Conservation (phyloP, 1,284 basidiomycete species). For the Bjerkandera adusta region DNA sequence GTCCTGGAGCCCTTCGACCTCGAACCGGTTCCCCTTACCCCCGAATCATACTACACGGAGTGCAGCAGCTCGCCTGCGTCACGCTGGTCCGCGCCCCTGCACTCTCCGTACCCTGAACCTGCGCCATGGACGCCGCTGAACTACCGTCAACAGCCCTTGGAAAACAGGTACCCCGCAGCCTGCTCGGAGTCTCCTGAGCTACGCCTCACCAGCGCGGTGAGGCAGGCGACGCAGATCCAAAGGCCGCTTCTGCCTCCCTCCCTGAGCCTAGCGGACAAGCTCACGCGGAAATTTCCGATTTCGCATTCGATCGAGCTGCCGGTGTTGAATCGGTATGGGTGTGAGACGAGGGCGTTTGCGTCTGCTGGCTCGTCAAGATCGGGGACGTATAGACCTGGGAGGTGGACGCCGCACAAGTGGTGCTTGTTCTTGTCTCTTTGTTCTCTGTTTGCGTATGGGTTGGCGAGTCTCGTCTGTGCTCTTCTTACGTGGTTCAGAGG, state of each 20-base stretch:
- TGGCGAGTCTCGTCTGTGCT: slow-evolving; percentile 42
- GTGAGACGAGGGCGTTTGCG: slow-evolving; percentile 1
- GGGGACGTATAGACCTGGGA: slow-evolving; percentile 34
- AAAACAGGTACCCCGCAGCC: background rate
- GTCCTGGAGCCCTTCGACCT: background rate
- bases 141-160: background rate
- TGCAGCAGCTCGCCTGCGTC: too few relatives aligned
- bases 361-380: slow-evolving; percentile 31
- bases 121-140: too few relatives aligned
- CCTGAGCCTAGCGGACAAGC: slow-evolving; percentile 38
- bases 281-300: slow-evolving; percentile 53
- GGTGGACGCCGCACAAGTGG: slow-evolving; percentile 60
- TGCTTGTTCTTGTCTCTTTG: slow-evolving; percentile 49
- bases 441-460: slow-evolving; percentile 49
- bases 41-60: too few relatives aligned
- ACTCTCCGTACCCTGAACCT: background rate
- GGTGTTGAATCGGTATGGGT: slow-evolving; percentile 6
- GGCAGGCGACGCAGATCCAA: background rate
- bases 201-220: background rate
- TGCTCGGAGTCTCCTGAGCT: background rate
- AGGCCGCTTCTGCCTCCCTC: slow-evolving; percentile 21
- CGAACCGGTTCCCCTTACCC: background rate
- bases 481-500: slow-evolving; percentile 60
- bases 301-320: slow-evolving; percentile 35
- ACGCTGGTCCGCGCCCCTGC: background rate